A percentile compares a stretch with the other conserved stretches of the same genome.
Conservation (phyloP, 371 early-diverging fungal species). For the Chytridium lagenaria region DNA sequence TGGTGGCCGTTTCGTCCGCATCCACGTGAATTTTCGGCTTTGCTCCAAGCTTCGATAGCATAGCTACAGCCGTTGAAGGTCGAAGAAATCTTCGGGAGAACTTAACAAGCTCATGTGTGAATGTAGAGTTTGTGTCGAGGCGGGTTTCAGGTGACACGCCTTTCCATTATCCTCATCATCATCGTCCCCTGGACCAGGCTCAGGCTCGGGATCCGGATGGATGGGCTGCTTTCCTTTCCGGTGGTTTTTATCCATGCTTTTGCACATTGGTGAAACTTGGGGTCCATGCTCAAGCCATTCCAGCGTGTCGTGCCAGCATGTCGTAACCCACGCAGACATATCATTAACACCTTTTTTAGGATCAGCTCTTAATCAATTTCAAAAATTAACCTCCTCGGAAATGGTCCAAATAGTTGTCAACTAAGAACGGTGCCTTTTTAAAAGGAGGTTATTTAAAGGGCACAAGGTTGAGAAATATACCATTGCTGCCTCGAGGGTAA, state of each 20-base stretch:
- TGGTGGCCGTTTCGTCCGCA: background rate
- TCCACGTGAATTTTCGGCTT: background rate
- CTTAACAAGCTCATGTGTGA: background rate
- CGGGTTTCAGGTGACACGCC: background rate
- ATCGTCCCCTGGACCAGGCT: slow-evolving; percentile 21
- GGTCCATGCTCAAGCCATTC: slow-evolving; percentile 58
- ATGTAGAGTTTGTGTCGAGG: background rate
- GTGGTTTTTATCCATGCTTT: slow-evolving; percentile 15
- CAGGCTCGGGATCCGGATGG: slow-evolving; percentile 12
- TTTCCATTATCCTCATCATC: slow-evolving; percentile 15
- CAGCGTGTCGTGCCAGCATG: slow-evolving; percentile 67
- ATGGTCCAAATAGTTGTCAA: slow-evolving; percentile 72
- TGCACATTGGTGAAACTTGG: slow-evolving; percentile 17
- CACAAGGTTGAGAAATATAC: slow-evolving; percentile 29
- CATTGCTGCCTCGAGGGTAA: slow-evolving; percentile 61
- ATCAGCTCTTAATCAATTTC: background rate
- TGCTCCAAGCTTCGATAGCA: slow-evolving; percentile 1
- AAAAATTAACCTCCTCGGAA: slow-evolving; percentile 63
- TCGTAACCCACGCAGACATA: slow-evolving; percentile 66
- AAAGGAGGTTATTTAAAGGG: background rate
- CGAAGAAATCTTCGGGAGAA: background rate
- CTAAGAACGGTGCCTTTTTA: slow-evolving; percentile 73
- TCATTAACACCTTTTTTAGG: slow-evolving; percentile 57
- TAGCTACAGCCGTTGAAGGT: background rate
- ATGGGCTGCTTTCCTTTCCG: background rate